These are phyloP conservation scores for Allomyces arbusculus DNA, from an alignment of 192 early-diverging fungal genomes.

Conservation along the genomic window DNA sequence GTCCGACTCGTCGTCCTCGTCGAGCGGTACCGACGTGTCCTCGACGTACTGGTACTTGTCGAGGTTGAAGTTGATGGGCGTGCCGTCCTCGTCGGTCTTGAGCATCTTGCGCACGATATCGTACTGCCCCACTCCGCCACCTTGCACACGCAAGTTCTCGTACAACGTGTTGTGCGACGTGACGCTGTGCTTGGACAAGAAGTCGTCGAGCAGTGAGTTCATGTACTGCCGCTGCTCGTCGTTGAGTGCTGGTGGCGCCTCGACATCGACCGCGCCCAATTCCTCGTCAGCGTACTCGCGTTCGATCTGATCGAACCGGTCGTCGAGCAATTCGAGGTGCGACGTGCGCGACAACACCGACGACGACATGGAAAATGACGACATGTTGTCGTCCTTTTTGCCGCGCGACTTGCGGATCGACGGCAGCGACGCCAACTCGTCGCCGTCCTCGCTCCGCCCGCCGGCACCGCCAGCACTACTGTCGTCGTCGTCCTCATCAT, in stretches of 20 bases:
- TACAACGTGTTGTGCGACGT: constrained; percentile 11
- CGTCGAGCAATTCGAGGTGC: constrained; percentile 74
- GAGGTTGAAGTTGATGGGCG: constrained; percentile 39
- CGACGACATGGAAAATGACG: constrained; percentile 64
- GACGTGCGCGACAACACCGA: constrained; percentile 84
- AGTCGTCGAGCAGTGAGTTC: constrained; percentile 25
- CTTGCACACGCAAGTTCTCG: not conserved
- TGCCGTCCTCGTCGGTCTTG: constrained; percentile 11
- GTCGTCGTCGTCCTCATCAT: constrained; percentile 15
- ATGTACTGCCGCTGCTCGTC: constrained; percentile 6
- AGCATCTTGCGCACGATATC: constrained; percentile 19
- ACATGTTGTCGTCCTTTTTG: constrained; percentile 13
- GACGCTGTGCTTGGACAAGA: constrained; percentile 20
- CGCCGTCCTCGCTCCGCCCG: not conserved
- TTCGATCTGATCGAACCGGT: constrained; percentile 66
- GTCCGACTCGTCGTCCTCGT: constrained; percentile 39
- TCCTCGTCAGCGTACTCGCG: constrained; percentile 1
- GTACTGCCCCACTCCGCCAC: constrained; percentile 9
- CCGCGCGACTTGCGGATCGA: not conserved
- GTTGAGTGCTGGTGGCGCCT: not conserved
- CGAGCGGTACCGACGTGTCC: constrained; percentile 40
- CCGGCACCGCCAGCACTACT: constrained; percentile 20
- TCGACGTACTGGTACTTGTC: constrained; percentile 48
- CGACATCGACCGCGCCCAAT: constrained; percentile 8
- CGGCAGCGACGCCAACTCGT: not conserved